Evolutionary conservation across 805 yeast genomes (phyloP).

Genomic region (Kazachstania viticola): DNA sequence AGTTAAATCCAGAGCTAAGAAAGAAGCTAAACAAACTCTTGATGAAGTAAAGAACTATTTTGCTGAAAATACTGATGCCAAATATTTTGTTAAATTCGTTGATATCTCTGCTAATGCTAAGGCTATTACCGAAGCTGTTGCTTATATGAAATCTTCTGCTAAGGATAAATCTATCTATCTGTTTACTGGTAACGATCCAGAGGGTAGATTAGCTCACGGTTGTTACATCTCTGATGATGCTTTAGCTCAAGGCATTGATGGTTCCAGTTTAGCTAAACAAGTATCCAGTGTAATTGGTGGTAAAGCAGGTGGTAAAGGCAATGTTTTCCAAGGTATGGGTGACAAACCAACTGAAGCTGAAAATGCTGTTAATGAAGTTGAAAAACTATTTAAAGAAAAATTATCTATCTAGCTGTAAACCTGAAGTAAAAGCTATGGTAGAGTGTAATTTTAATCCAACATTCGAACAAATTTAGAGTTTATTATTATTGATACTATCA

Average conservation of each 20-base stretch:
- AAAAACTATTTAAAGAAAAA: conserved; percentile 48
- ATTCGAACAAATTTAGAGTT: too few species aligned
- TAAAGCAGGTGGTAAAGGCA: conserved; percentile 97
- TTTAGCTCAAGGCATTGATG: conserved; percentile 56
- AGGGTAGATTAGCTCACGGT: conserved; percentile 86
- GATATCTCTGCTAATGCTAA: conserved; percentile 75
- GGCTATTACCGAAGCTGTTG: conserved; percentile 88
- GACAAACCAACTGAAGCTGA: conserved; percentile 59
- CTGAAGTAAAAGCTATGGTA: too few species aligned
- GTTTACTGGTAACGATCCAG: conserved; percentile 55
- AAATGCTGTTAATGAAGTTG: conserved; percentile 64
- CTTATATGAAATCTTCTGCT: conserved; percentile 63
- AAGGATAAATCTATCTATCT: conserved; percentile 69
- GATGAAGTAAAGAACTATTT: conserved; percentile 69
- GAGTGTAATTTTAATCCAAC: too few species aligned
- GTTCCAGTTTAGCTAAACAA: conserved; percentile 59
- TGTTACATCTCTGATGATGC: conserved; percentile 73
- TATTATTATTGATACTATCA: too few species aligned
- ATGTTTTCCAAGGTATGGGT: conserved; percentile 95
- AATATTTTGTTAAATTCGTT: conserved; percentile 55
- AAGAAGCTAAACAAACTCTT: conserved; percentile 69
- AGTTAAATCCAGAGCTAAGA: conserved; percentile 76
- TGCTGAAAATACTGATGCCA: conserved; percentile 36
- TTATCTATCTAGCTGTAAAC: conserved; percentile 30
- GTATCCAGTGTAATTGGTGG: conserved; percentile 81